These are phyloP conservation scores for Fusarium anguioides DNA, from an alignment of 2,329 filamentous ascomycete genomes.

Conservation along the genomic window DNA sequence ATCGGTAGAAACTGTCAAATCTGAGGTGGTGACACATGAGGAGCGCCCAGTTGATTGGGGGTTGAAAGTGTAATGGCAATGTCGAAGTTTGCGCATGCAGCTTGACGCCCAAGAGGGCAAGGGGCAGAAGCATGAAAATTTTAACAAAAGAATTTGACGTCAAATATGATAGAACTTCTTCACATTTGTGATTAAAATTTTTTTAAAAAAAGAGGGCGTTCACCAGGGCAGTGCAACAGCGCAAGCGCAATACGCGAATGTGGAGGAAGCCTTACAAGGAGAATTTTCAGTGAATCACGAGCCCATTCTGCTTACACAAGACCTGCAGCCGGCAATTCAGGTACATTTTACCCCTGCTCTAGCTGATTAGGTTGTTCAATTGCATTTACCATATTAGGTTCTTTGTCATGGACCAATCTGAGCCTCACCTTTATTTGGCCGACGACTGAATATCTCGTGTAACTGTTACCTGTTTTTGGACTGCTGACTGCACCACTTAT, in stretches of 20 bases:
- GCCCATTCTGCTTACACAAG: neutral
- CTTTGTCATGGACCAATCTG: neutral
- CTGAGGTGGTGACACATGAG: neutral
- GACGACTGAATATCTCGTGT: neutral
- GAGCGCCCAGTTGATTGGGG: neutral
- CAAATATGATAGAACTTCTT: slow-evolving; percentile 2
- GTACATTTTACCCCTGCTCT: neutral
- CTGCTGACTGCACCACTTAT: slow-evolving; percentile 2
- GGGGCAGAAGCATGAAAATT: neutral
- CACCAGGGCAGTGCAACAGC: slow-evolving; percentile 2
- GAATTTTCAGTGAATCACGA: neutral
- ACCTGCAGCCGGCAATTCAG: neutral
- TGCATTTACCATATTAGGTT: too few relatives aligned
- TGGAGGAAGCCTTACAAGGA: neutral
- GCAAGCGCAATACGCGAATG: neutral
- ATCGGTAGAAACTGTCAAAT: neutral
- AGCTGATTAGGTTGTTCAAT: neutral
- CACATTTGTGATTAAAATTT: neutral
- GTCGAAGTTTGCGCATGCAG: neutral
- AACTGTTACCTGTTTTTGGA: neutral
- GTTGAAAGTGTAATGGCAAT: slow-evolving; percentile 5
- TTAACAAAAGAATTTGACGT: neutral
- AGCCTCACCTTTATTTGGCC: neutral
- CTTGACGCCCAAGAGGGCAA: neutral
- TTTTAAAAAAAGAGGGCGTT: neutral